Base-by-base conservation (phyloP, 371 early-diverging fungal species). In the Neoconidiobolus thromboides region DNA sequence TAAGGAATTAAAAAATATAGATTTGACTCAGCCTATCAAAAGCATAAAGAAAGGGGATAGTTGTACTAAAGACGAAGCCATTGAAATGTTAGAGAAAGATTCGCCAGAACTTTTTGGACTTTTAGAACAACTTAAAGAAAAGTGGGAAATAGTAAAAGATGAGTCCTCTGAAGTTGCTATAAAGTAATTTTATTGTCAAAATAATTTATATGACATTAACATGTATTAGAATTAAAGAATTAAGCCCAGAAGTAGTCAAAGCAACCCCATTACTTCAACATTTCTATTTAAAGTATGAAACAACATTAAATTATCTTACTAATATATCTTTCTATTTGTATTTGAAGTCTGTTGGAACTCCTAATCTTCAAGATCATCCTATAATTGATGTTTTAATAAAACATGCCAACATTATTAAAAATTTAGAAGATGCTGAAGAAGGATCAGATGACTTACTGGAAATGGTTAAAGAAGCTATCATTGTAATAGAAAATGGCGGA, bases 291-390 rank as follows among this genome's bases (percentile, higher is more conserved):
- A 73, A 75, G 65, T 75, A 81, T 67, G 75, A 79, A 67, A 70
- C 73, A 36, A 57, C 79, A 37, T 70, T 85, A 68, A 80, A 79
- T 61, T 94, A 92, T 66, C 70, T 92, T 64, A 85, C 83, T 62
- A 94, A 94, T 63, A 77, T 93, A 58, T 80, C 92, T 15, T 93
- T 90, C 59, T 92, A 91, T 68, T 74, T 94, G 58, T 78, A 78
- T 0, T 64, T 89, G 50, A 87, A 86, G 65, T 79, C 89, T 12
- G 80, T 83, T 10, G 68, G 62, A 53, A 60, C 73, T 9, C 65
- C 69, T 9, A 72, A 78, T 58, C 63, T 85, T 47, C 79, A 75
- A 49, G 76, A 81, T 55, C 94, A 93, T 68, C 93, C 92, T 5
- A 88, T 92, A 12, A 82, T 91, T 62, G 79, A 80, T 41, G 76